Evolutionary conservation across 345 rosid genomes (phyloP).

Genomic region (Salix arbutifolia): DNA sequence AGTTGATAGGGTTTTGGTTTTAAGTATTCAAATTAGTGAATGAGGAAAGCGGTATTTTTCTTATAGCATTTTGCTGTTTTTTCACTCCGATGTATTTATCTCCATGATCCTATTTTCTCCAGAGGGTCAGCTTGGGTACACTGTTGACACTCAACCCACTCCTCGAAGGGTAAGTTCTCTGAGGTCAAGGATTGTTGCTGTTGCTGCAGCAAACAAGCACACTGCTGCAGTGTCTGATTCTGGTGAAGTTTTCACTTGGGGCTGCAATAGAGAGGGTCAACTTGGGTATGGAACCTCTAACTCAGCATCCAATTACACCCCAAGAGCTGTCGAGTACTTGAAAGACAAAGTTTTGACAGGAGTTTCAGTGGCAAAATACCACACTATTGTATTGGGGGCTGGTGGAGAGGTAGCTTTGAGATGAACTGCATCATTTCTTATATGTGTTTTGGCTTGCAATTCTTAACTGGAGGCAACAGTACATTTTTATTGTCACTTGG

Average conservation of each 20-base stretch:
- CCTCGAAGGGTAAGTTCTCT: constrained; percentile 90
- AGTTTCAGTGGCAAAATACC: constrained; percentile 80
- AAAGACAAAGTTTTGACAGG: constrained; percentile 65
- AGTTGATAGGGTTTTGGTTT: background rate
- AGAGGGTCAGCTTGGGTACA: constrained; percentile 99
- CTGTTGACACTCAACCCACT: constrained; percentile 93
- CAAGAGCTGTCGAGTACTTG: constrained; percentile 87
- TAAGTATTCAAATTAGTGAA: constrained; percentile 5
- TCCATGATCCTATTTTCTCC: constrained; percentile 26
- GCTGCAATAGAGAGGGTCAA: constrained; percentile 94
- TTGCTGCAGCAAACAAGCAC: constrained; percentile 96
- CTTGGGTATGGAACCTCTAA: constrained; percentile 99
- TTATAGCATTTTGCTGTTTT: background rate
- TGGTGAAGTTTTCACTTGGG: constrained; percentile 98
- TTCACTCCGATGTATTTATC: constrained; percentile 13
- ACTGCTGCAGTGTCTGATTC: constrained; percentile 85
- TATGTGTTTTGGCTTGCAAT: background rate
- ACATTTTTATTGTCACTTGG: background rate
- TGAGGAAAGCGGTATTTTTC: background rate
- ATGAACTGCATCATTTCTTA: background rate
- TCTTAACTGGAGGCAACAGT: background rate
- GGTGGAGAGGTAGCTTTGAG: constrained; percentile 76
- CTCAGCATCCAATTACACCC: constrained; percentile 93
- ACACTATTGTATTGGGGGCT: constrained; percentile 70
- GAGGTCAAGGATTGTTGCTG: constrained; percentile 67